These are phyloP conservation scores for Musa acuminata DNA, from an alignment of 176 grass and related monocot genomes.

Conservation along the genomic window DNA sequence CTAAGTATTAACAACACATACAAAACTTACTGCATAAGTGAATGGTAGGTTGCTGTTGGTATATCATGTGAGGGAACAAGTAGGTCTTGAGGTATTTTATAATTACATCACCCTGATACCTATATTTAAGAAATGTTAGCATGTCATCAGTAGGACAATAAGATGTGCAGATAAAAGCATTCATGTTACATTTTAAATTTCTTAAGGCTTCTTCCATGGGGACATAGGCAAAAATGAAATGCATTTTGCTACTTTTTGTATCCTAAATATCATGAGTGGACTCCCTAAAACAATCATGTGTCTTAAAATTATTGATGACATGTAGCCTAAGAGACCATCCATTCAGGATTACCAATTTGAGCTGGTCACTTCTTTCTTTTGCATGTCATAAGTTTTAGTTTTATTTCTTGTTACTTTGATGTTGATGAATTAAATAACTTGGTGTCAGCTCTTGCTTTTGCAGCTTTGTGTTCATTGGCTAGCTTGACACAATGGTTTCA, in stretches of 20 bases:
- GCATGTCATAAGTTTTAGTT: too few species aligned
- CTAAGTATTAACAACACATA: too few species aligned
- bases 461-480: slow-evolving; percentile 14
- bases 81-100: background rate
- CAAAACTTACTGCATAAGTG: too few species aligned
- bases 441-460: background rate
- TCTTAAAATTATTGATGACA: too few species aligned
- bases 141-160: background rate
- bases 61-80: background rate
- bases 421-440: background rate
- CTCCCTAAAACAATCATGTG: too few species aligned
- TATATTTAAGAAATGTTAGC: background rate
- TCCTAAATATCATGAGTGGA: too few species aligned
- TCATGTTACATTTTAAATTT: background rate
- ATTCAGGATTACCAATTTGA: too few species aligned
- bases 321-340: too few species aligned
- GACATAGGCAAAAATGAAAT: background rate
- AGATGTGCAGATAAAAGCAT: background rate
- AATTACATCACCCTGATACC: background rate
- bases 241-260: background rate
- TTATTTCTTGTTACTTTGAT: background rate
- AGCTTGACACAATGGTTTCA: slow-evolving; percentile 62
- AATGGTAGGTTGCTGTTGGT: too few species aligned
- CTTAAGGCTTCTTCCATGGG: background rate
- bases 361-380: too few species aligned